These are phyloP conservation scores for Mucor velutinosus DNA, from an alignment of 371 early-diverging fungal species.

Conservation along the genomic window DNA sequence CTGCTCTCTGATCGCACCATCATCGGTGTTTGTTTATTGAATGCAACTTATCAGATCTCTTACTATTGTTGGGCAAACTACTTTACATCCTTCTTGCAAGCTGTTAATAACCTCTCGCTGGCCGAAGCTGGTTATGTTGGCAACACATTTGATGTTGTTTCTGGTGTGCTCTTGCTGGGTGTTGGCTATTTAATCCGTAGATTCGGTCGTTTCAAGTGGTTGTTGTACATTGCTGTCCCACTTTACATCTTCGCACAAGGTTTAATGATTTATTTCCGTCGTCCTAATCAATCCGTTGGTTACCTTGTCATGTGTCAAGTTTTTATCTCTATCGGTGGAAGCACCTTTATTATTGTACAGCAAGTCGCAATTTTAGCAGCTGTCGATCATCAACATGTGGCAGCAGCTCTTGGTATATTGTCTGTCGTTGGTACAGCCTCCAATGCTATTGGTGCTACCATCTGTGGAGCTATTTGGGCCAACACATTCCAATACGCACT, in stretches of 20 bases:
- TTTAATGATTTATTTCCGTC: conserved; percentile 25
- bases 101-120: conserved; percentile 15
- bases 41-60: conserved; percentile 6
- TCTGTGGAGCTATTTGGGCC: conserved; percentile 23
- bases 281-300: conserved; percentile 19
- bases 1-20: conserved; percentile 20
- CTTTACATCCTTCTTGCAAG: conserved; percentile 22
- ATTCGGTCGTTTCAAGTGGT: conserved; percentile 23
- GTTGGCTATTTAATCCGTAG: conserved; percentile 14
- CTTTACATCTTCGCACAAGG: conserved; percentile 16
- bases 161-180: conserved; percentile 10
- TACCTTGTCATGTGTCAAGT: conserved; percentile 25
- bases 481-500: conserved; percentile 19
- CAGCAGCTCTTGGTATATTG: conserved; percentile 15
- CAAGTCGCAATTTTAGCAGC: conserved; percentile 25
- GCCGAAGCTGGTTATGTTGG: conserved; percentile 15
- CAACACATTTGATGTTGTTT: conserved; percentile 19
- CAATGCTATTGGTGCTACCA: conserved; percentile 18
- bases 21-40: conserved; percentile 13
- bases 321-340: conserved; percentile 24
- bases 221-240: conserved; percentile 18
- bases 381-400: conserved; percentile 14
- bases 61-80: conserved; percentile 21
- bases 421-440: conserved; percentile 8
- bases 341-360: conserved; percentile 21